Percentiles rank a stretch among this genome's conserved stretches.
phyloP scores from a whole-genome alignment of 2,329 filamentous ascomycete genomes.

The Colletotrichum costaricense region DNA sequence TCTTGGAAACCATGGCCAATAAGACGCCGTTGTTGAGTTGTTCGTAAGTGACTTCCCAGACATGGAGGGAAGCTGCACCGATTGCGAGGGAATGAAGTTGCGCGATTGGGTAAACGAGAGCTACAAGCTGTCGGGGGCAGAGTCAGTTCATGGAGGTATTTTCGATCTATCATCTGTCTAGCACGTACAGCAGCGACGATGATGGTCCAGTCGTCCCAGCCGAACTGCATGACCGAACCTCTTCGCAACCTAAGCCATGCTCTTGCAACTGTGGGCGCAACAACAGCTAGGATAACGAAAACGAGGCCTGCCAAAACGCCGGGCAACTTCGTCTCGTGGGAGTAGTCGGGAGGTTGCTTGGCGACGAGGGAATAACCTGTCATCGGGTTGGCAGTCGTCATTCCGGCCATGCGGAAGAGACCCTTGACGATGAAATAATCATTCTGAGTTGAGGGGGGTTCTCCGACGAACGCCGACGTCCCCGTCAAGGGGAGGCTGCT shows the following conservation, averaged over 20 bases:
- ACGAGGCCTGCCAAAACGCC: constrained; percentile 43
- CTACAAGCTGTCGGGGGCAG: constrained; percentile 32
- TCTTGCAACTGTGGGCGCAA: constrained; percentile 42
- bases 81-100: constrained; percentile 41
- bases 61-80: constrained; percentile 42
- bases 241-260: constrained; percentile 39
- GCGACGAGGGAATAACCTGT: constrained; percentile 37
- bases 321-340: constrained; percentile 40
- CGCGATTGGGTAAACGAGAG: constrained; percentile 41
- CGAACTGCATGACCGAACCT: constrained; percentile 43
- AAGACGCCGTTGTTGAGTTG: constrained; percentile 44
- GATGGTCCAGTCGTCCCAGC: constrained; percentile 47
- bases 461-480: constrained; percentile 22
- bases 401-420: constrained; percentile 23
- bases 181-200: constrained; percentile 45
- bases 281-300: constrained; percentile 43
- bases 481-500: constrained; percentile 16
- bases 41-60: constrained; percentile 47
- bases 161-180: neutral
- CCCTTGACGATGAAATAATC: constrained; percentile 30
- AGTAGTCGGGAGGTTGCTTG: constrained; percentile 36
- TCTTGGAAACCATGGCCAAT: constrained; percentile 36
- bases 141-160: constrained; percentile 2
- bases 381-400: constrained; percentile 37
- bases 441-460: constrained; percentile 25